Percentiles rank a stretch among this genome's conserved stretches.
These are phyloP conservation scores for Aspergillus candidus DNA, from an alignment of 2,329 filamentous ascomycete species.

Conservation along the genomic window DNA sequence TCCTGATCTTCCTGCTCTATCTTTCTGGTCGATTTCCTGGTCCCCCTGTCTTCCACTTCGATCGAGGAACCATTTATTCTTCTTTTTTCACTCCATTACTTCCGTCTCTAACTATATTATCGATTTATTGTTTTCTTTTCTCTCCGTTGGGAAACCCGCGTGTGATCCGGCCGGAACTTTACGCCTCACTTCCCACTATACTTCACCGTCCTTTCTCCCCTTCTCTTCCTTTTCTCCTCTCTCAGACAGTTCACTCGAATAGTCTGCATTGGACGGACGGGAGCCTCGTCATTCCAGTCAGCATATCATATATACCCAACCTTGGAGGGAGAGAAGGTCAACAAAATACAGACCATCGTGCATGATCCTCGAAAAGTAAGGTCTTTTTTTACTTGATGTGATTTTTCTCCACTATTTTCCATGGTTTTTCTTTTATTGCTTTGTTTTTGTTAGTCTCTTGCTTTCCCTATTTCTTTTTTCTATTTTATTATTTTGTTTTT, in stretches of 20 bases:
- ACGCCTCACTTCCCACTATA: slow-evolving; percentile 22
- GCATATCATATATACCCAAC: no score
- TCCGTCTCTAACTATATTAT: background rate
- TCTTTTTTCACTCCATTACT: background rate
- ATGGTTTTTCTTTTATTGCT: slow-evolving; percentile 6
- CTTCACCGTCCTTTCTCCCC: slow-evolving; percentile 20
- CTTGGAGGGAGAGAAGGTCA: no score
- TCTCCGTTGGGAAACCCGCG: slow-evolving; percentile 9
- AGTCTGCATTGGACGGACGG: no score
- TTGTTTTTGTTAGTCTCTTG: slow-evolving; percentile 11
- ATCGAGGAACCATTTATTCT: background rate
- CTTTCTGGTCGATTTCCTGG: background rate
- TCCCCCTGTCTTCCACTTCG: background rate
- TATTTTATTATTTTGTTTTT: slow-evolving; percentile 1
- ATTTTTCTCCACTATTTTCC: slow-evolving; percentile 4
- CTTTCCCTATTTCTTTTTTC: slow-evolving; percentile 1
- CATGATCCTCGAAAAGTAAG: slow-evolving; percentile 15
- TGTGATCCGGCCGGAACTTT: slow-evolving; percentile 14
- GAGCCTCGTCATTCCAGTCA: no score
- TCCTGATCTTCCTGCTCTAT: background rate
- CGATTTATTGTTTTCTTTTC: background rate
- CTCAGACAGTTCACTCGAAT: background rate
- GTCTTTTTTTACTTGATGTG: slow-evolving; percentile 4
- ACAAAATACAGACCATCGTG: background rate
- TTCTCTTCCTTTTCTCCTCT: slow-evolving; percentile 4